phyloP scores from a whole-genome alignment of 345 rosid genomes.

The Odontarrhena argentea region DNA sequence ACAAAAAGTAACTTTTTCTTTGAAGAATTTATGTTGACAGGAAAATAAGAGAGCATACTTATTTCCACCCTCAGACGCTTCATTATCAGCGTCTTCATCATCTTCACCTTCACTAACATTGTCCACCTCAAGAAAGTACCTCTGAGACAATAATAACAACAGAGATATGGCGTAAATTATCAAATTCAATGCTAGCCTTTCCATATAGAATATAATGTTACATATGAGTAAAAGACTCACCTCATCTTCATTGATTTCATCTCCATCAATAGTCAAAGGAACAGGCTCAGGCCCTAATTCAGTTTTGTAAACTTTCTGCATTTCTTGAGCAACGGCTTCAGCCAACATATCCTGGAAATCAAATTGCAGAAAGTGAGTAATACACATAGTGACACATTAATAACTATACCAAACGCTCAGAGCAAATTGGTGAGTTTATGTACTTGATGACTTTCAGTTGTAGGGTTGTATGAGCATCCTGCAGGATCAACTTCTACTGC shows the following conservation, averaged over 20 bases:
- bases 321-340: conserved; percentile 92
- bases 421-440: neutral
- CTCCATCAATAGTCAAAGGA: conserved; percentile 73
- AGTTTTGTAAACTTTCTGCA: conserved; percentile 74
- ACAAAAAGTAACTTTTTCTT: neutral
- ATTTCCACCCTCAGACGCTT: conserved; percentile 47
- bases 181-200: conserved; percentile 13
- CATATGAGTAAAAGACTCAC: conserved; percentile 42
- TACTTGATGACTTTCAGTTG: conserved; percentile 83
- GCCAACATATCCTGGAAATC: conserved; percentile 77
- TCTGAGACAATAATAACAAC: conserved; percentile 46
- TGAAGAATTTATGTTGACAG: neutral
- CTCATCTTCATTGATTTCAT: conserved; percentile 66
- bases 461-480: conserved; percentile 93
- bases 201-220: neutral
- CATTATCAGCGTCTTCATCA: conserved; percentile 46
- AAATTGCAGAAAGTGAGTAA: neutral
- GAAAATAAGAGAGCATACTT: conserved; percentile 44
- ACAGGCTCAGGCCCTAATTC: conserved; percentile 95
- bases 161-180: neutral
- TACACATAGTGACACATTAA: neutral
- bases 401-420: neutral
- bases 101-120: conserved; percentile 56
- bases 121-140: conserved; percentile 78
- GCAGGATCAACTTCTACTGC: conserved; percentile 94